Percentiles rank a stretch among this genome's conserved stretches.
Evolutionary conservation across 2,329 filamentous ascomycete genomes (phyloP).

Genomic region (Cladophialophora exuberans): DNA sequence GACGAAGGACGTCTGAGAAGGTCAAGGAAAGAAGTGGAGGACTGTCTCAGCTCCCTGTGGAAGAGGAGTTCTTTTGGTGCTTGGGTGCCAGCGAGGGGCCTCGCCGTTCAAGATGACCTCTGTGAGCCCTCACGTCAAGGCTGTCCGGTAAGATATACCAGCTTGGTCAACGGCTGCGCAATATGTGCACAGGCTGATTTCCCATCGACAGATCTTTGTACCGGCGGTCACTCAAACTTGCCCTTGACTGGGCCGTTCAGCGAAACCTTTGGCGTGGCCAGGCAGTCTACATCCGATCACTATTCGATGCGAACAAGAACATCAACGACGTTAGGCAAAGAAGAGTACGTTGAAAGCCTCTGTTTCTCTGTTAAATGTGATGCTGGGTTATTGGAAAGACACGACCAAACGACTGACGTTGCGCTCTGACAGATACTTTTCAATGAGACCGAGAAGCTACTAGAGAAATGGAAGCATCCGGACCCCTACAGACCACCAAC

Average conservation of each 20-base stretch:
- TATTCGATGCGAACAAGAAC: slow-evolving; percentile 91
- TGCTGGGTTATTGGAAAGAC: not conserved
- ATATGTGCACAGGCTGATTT: slow-evolving; percentile 34
- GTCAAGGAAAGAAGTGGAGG: not conserved
- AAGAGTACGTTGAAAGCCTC: slow-evolving; percentile 61
- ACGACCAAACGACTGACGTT: slow-evolving; percentile 21
- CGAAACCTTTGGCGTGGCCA: slow-evolving; percentile 93
- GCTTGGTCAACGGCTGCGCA: slow-evolving; percentile 3
- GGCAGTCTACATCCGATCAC: slow-evolving; percentile 89
- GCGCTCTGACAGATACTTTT: slow-evolving; percentile 82
- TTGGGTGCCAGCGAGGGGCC: slow-evolving; percentile 13
- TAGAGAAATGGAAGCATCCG: slow-evolving; percentile 96
- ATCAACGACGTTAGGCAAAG: slow-evolving; percentile 83
- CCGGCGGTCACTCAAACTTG: slow-evolving; percentile 86
- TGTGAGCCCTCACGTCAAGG: slow-evolving; percentile 35
- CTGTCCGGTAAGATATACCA: slow-evolving; percentile 41
- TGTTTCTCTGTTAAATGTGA: not conserved
- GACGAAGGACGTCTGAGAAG: not conserved
- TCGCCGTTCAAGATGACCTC: slow-evolving; percentile 40
- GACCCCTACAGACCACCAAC: slow-evolving; percentile 89
- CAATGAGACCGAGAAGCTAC: slow-evolving; percentile 81
- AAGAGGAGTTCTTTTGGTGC: not conserved
- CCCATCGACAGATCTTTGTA: slow-evolving; percentile 69
- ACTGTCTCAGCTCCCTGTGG: not conserved
- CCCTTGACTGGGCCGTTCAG: slow-evolving; percentile 94